Evolutionary conservation across 257 asterid species (phyloP).

Genomic region (Primulina tabacum): DNA sequence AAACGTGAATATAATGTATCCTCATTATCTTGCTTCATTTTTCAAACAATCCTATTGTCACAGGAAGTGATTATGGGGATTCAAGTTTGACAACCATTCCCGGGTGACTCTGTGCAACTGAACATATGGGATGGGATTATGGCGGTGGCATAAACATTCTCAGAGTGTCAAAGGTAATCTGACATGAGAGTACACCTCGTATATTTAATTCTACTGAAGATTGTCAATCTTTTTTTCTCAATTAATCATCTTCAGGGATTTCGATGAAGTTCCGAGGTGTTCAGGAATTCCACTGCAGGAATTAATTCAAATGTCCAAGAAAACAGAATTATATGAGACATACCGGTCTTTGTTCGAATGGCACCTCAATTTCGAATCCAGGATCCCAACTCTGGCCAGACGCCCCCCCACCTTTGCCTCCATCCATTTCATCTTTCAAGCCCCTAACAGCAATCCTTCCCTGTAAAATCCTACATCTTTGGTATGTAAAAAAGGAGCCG

Average conservation of each 20-base stretch:
- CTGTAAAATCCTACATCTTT: neutral
- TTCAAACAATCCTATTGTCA: too few relatives aligned
- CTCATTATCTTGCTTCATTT: neutral
- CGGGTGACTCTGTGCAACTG: neutral
- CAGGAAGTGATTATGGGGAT: neutral
- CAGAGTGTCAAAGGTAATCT: neutral
- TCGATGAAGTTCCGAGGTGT: neutral
- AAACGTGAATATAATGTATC: neutral
- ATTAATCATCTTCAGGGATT: neutral
- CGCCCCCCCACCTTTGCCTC: conserved; percentile 43
- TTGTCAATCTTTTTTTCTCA: neutral
- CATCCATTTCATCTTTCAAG: conserved; percentile 31
- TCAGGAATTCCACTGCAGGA: neutral
- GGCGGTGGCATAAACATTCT: neutral
- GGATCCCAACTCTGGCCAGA: conserved; percentile 84
- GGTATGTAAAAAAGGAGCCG: neutral
- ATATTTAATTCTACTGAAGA: too few relatives aligned
- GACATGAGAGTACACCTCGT: neutral
- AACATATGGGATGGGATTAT: neutral
- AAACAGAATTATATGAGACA: conserved; percentile 3
- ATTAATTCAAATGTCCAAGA: neutral
- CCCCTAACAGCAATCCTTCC: neutral
- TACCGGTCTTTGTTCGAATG: conserved; percentile 90
- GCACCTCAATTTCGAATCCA: conserved; percentile 80
- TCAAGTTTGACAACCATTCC: neutral